Conservation (phyloP, 306 rosid species). For the Glycyrrhiza uralensis region DNA sequence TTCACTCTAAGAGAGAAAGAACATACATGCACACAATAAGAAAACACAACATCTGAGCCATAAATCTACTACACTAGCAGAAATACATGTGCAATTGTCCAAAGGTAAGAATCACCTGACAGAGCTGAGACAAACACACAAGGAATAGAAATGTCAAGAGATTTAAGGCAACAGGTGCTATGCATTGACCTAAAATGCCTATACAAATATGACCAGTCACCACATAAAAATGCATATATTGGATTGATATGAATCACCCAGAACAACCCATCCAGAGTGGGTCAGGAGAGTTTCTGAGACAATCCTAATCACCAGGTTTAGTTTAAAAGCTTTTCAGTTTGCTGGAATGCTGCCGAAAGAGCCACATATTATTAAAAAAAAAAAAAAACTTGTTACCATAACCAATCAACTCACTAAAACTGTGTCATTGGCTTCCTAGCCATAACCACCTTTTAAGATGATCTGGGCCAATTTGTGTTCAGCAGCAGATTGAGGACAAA, state of each 20-base stretch:
- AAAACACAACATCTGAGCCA: neutral
- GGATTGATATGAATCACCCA: neutral
- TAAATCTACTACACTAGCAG: neutral
- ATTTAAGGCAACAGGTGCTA: neutral
- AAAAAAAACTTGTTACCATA: neutral
- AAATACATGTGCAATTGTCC: neutral
- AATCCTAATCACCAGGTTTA: neutral
- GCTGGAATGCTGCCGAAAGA: neutral
- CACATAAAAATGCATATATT: neutral
- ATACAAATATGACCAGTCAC: neutral
- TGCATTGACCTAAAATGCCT: neutral
- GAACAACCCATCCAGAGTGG: neutral
- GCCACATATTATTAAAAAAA: neutral
- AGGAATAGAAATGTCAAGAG: neutral
- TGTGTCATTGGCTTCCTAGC: neutral
- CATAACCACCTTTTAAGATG: neutral
- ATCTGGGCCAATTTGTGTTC: neutral
- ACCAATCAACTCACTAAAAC: conserved; percentile 4
- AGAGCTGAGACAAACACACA: neutral
- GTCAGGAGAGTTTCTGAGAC: neutral
- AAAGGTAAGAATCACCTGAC: neutral
- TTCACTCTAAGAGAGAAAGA: neutral
- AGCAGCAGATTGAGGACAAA: neutral
- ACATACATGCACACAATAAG: neutral
- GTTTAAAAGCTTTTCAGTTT: neutral